These are phyloP conservation scores for Boletus rubroflammeus DNA, from an alignment of 768 basidiomycete genomes.

Conservation along the genomic window DNA sequence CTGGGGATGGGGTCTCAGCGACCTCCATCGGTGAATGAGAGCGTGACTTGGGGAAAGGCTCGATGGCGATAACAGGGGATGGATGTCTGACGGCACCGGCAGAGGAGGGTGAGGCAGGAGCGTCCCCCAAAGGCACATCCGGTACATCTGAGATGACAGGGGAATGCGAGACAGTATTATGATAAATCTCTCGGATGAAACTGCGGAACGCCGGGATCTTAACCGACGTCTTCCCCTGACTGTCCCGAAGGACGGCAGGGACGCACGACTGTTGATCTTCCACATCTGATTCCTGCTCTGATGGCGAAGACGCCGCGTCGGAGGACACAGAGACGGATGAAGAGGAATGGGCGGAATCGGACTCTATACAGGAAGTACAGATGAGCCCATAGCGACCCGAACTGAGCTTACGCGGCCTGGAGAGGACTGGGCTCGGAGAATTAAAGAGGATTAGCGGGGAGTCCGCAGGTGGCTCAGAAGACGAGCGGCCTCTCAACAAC, in stretches of 20 bases:
- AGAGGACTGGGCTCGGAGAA: constrained; percentile 29
- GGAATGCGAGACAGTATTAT: constrained; percentile 5
- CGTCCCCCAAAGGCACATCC: constrained; percentile 10
- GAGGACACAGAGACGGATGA: constrained; percentile 44
- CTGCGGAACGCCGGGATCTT: constrained; percentile 33
- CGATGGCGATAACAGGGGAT: constrained; percentile 18
- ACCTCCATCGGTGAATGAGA: constrained; percentile 50
- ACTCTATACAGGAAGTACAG: constrained; percentile 28
- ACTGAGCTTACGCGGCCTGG: constrained; percentile 30
- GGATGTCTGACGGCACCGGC: constrained; percentile 1
- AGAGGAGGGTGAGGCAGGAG: constrained; percentile 6
- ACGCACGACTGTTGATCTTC: constrained; percentile 42
- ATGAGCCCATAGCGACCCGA: constrained; percentile 67
- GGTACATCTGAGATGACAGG: constrained; percentile 10
- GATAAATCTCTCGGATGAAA: constrained; percentile 30
- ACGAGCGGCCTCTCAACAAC: constrained; percentile 34
- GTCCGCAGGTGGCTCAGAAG: constrained; percentile 19
- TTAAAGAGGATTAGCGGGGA: constrained; percentile 11
- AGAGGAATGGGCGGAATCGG: constrained; percentile 27
- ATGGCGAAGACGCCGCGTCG: constrained; percentile 28
- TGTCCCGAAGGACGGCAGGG: constrained; percentile 14
- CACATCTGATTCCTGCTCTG: constrained; percentile 48
- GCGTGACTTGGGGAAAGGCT: constrained; percentile 28
- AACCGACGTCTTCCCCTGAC: constrained; percentile 13
- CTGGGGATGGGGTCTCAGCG: constrained; percentile 34